Conservation (phyloP, 2,329 filamentous ascomycete species). For the Ceratocystis alfenasii region DNA sequence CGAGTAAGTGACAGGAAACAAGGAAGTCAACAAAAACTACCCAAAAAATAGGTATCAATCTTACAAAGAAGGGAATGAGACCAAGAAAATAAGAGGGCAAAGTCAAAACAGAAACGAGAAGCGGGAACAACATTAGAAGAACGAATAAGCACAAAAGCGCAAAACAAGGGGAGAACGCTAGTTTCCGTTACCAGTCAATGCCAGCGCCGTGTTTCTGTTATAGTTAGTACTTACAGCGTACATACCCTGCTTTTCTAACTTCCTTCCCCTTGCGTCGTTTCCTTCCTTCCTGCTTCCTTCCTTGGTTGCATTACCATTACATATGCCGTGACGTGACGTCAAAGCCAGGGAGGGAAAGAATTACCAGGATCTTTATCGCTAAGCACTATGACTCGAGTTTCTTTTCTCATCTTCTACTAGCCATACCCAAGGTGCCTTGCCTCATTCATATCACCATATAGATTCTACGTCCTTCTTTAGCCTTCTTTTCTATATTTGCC, state of each 20-base stretch:
- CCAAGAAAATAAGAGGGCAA: not conserved
- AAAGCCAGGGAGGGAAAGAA: not conserved
- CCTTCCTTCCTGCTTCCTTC: not conserved
- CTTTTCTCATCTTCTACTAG: not conserved
- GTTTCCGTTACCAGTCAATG: not conserved
- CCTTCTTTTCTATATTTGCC: not conserved
- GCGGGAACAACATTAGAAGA: not conserved
- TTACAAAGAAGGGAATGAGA: not conserved
- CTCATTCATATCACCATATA: not conserved
- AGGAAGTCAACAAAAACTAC: not conserved
- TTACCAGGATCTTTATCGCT: not conserved
- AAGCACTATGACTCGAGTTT: not conserved
- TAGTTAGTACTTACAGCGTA: not conserved
- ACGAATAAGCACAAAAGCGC: not conserved
- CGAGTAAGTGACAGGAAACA: not conserved
- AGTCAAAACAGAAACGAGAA: not conserved
- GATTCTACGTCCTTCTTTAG: not conserved
- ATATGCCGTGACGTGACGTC: not conserved
- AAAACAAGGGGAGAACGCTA: not conserved
- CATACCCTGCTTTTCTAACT: not conserved
- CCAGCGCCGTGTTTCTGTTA: not conserved
- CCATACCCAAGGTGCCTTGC: not conserved
- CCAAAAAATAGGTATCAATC: not conserved
- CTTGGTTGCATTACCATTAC: not conserved
- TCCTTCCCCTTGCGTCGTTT: not conserved